Conservation (phyloP, 768 basidiomycete species). For the Lactarius pseudohatsudake region DNA sequence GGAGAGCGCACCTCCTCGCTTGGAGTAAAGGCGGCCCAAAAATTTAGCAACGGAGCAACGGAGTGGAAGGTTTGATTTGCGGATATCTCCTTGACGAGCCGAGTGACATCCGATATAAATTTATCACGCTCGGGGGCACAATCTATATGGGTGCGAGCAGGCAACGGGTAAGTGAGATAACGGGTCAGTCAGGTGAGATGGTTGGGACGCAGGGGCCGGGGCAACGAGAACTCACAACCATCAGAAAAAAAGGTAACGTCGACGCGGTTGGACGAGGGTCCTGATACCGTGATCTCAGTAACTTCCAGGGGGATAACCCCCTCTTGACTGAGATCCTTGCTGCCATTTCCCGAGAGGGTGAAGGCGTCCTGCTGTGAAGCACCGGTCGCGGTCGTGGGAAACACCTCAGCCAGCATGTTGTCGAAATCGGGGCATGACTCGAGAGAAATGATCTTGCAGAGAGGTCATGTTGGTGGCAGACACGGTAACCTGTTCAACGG, state of each 20-base stretch:
- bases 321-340: neutral
- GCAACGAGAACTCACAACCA: constrained; percentile 56
- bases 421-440: constrained; percentile 10
- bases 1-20: constrained; percentile 59
- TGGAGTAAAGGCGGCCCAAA: constrained; percentile 78
- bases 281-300: constrained; percentile 57
- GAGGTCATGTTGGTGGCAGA: neutral
- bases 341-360: neutral
- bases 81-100: constrained; percentile 68
- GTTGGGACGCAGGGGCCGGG: too few species aligned
- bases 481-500: constrained; percentile 15
- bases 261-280: constrained; percentile 62
- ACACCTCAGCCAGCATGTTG: neutral
- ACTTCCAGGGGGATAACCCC: constrained; percentile 47
- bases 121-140: constrained; percentile 53
- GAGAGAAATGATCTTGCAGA: constrained; percentile 8
- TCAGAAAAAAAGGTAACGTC: constrained; percentile 78
- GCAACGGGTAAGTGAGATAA: constrained; percentile 1
- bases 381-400: neutral
- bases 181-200: neutral
- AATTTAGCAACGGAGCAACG: constrained; percentile 73
- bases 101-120: constrained; percentile 63
- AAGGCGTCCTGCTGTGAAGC: constrained; percentile 14
- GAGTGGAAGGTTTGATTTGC: constrained; percentile 75
- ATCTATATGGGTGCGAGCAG: constrained; percentile 50